Conservation (phyloP, 176 grass and related monocot species). For the Aegilops longissima region DNA sequence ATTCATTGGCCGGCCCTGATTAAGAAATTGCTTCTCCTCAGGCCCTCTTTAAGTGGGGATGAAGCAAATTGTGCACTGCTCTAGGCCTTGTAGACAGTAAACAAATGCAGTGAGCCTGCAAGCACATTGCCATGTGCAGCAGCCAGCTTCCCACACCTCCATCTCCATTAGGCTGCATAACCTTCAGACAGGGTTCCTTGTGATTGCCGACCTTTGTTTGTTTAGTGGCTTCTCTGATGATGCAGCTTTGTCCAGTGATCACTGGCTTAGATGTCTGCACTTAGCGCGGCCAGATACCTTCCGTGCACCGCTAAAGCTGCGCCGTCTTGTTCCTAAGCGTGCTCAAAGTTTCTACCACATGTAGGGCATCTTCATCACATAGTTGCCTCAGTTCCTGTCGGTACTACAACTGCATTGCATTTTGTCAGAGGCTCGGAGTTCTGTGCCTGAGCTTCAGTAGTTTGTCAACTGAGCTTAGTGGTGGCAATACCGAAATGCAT, state of each 20-base stretch:
- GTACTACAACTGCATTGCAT: neutral
- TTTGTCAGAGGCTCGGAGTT: neutral
- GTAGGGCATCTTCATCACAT: conserved; percentile 11
- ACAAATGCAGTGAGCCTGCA: conserved; percentile 20
- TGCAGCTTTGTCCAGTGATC: neutral
- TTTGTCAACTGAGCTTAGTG: conserved; percentile 1
- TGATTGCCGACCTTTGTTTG: neutral
- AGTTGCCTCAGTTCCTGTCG: neutral
- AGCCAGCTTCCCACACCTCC: conserved; percentile 28
- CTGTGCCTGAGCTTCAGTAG: conserved; percentile 15
- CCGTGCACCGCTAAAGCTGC: conserved; percentile 11
- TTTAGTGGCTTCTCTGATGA: conserved; percentile 21
- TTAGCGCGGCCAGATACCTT: neutral
- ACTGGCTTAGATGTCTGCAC: neutral
- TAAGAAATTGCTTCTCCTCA: conserved; percentile 31
- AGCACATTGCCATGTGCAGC: conserved; percentile 36
- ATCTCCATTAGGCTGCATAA: conserved; percentile 33
- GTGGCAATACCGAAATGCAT: conserved; percentile 16
- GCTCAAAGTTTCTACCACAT: conserved; percentile 16
- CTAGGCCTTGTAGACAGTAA: conserved; percentile 58
- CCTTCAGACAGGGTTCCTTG: neutral
- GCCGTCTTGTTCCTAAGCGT: conserved; percentile 7
- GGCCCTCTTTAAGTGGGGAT: conserved; percentile 48
- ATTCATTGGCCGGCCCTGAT: conserved; percentile 4
- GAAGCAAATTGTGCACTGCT: conserved; percentile 44